Evolutionary conservation across 2,329 filamentous ascomycete species (phyloP).

Genomic region (Xylaria sp.): DNA sequence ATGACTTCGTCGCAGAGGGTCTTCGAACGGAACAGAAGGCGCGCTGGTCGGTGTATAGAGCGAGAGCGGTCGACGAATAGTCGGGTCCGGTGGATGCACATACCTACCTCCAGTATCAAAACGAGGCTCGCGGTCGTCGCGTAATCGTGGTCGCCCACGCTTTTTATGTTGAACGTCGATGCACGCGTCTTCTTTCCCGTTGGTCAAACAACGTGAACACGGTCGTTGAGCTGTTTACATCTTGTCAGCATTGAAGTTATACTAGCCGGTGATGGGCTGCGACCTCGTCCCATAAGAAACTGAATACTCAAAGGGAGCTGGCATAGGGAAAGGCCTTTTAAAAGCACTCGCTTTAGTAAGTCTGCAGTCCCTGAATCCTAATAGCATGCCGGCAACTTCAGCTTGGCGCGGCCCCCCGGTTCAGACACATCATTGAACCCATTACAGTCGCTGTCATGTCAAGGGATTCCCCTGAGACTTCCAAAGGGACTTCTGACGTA

Average conservation of each 20-base stretch:
- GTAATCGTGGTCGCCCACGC: slow-evolving; percentile 68
- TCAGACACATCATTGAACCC: not conserved
- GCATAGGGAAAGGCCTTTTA: not conserved
- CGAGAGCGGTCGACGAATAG: slow-evolving; percentile 45
- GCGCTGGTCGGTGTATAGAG: slow-evolving; percentile 45
- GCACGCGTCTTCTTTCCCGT: slow-evolving; percentile 75
- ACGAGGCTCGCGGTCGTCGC: slow-evolving; percentile 62
- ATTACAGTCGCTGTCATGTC: not conserved
- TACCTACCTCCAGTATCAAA: slow-evolving; percentile 47
- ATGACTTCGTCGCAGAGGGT: slow-evolving; percentile 41
- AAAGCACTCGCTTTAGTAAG: slow-evolving; percentile 16
- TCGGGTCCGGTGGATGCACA: slow-evolving; percentile 41
- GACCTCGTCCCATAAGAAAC: not conserved
- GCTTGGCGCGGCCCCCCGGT: not conserved
- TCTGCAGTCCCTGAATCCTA: not conserved
- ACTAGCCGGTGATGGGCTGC: not conserved
- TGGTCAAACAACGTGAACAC: slow-evolving; percentile 70
- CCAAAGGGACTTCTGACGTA: not conserved
- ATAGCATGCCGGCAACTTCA: not conserved
- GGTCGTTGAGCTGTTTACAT: slow-evolving; percentile 60
- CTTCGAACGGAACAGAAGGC: slow-evolving; percentile 42
- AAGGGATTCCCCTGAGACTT: not conserved
- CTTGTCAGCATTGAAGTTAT: slow-evolving; percentile 32
- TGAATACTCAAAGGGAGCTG: not conserved
- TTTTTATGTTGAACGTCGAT: slow-evolving; percentile 85